Evolutionary conservation across 148 eudicot species (phyloP).

Genomic region (Fagopyrum esculentum): DNA sequence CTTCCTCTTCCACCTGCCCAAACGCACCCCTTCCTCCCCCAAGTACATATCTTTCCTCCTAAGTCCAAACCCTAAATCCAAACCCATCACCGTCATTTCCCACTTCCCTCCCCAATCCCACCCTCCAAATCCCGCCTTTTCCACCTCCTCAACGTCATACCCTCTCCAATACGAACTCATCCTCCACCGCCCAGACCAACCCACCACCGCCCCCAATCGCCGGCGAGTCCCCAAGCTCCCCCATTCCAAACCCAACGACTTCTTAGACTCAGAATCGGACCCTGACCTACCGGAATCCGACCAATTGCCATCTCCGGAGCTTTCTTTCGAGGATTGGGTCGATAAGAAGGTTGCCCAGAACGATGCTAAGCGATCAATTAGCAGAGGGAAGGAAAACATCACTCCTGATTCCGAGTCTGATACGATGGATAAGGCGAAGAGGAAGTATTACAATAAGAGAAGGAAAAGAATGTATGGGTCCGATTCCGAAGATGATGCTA

Average conservation of each 20-base stretch:
- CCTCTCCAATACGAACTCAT: slow-evolving; percentile 95
- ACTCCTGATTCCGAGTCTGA: not conserved
- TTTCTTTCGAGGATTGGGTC: slow-evolving; percentile 74
- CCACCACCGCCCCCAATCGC: slow-evolving; percentile 14
- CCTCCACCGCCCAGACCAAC: slow-evolving; percentile 46
- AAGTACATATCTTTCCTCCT: slow-evolving; percentile 18
- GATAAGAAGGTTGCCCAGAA: slow-evolving; percentile 46
- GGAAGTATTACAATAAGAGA: slow-evolving; percentile 81
- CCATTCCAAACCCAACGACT: slow-evolving; percentile 22
- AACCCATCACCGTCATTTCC: not conserved
- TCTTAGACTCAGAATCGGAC: not conserved
- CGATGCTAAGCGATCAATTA: not conserved
- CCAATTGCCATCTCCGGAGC: slow-evolving; percentile 23
- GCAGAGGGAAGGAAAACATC: slow-evolving; percentile 1
- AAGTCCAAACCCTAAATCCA: slow-evolving; percentile 4
- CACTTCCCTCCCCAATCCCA: slow-evolving; percentile 7
- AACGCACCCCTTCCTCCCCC: slow-evolving; percentile 13
- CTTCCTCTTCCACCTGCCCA: slow-evolving; percentile 32
- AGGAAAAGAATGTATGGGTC: slow-evolving; percentile 77
- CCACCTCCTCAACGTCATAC: slow-evolving; percentile 54
- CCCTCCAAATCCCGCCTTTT: slow-evolving; percentile 22
- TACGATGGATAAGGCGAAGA: slow-evolving; percentile 64
- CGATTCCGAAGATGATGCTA: slow-evolving; percentile 69
- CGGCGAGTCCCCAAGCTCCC: slow-evolving; percentile 27
- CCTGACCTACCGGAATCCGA: slow-evolving; percentile 27